Conservation (phyloP, 164 flowering plant species). For the Brasenia schreberi region DNA sequence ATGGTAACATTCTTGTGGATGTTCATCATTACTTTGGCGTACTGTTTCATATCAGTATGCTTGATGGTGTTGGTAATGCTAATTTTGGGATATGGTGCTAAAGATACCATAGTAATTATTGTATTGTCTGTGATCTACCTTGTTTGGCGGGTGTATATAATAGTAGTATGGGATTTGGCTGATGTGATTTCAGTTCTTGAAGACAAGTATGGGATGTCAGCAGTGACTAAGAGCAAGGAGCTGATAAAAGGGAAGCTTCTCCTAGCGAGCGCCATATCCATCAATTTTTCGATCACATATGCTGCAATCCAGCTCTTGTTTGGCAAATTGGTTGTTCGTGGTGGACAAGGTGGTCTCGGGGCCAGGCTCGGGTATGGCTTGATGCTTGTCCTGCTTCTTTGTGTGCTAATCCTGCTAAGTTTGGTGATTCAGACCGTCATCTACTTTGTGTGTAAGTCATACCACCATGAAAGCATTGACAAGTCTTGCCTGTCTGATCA, state of each 20-base stretch:
- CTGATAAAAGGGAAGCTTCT: slow-evolving; percentile 23
- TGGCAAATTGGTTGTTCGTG: slow-evolving; percentile 16
- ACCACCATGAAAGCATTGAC: slow-evolving; percentile 35
- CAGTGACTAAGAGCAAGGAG: slow-evolving; percentile 25
- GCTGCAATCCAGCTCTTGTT: slow-evolving; percentile 5
- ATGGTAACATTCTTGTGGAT: slow-evolving; percentile 13
- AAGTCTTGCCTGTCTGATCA: slow-evolving; percentile 25
- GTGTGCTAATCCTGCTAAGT: slow-evolving; percentile 11
- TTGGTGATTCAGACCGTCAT: slow-evolving; percentile 25
- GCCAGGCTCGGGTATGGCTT: slow-evolving; percentile 7
- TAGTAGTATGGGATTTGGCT: slow-evolving; percentile 26
- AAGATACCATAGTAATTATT: background rate
- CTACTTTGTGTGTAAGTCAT: slow-evolving; percentile 35
- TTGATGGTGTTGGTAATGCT: background rate
- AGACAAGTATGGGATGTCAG: slow-evolving; percentile 18
- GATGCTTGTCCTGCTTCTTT: slow-evolving; percentile 12
- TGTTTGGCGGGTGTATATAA: slow-evolving; percentile 20
- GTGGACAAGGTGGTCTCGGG: slow-evolving; percentile 6
- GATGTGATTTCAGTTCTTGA: slow-evolving; percentile 35
- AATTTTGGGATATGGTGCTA: background rate
- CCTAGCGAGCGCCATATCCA: slow-evolving; percentile 9
- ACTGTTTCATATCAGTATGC: slow-evolving; percentile 1
- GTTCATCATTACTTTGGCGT: slow-evolving; percentile 3
- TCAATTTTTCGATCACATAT: slow-evolving; percentile 7
- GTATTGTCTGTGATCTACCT: slow-evolving; percentile 7